Percentiles rank a stretch among this genome's conserved stretches.
Conservation (phyloP, 139 green algal species). For the Closterium sp. region DNA sequence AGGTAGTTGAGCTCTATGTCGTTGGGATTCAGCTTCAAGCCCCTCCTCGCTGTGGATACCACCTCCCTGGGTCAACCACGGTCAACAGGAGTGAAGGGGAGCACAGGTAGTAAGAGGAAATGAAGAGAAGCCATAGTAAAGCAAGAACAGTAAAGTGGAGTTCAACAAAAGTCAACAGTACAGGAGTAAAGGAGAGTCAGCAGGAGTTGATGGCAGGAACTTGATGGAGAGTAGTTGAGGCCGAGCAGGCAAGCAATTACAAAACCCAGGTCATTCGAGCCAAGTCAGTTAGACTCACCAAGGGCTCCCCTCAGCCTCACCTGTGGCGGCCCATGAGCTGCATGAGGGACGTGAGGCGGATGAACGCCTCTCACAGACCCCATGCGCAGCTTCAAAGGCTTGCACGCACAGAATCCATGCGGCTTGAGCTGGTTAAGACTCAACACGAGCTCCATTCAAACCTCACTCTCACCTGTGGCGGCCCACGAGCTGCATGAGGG, state of each 20-base stretch:
- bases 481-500: no score
- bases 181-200: not conserved
- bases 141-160: not conserved
- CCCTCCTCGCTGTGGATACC: not conserved
- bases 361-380: no score
- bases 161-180: not conserved
- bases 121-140: not conserved
- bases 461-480: not conserved
- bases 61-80: not conserved
- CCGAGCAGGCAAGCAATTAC: no score
- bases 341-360: no score
- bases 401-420: no score
- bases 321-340: not conserved
- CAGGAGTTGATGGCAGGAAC: not conserved
- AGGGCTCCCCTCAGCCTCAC: not conserved
- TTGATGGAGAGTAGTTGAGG: no score
- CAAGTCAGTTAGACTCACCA: no score
- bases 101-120: not conserved
- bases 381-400: no score
- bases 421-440: no score
- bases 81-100: not conserved
- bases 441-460: no score
- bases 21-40: not conserved
- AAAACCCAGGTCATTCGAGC: no score
- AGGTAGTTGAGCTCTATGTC: not conserved